Base-by-base conservation (phyloP, 352 stramenopile species). In the Phytophthora macrochlamydospora region DNA sequence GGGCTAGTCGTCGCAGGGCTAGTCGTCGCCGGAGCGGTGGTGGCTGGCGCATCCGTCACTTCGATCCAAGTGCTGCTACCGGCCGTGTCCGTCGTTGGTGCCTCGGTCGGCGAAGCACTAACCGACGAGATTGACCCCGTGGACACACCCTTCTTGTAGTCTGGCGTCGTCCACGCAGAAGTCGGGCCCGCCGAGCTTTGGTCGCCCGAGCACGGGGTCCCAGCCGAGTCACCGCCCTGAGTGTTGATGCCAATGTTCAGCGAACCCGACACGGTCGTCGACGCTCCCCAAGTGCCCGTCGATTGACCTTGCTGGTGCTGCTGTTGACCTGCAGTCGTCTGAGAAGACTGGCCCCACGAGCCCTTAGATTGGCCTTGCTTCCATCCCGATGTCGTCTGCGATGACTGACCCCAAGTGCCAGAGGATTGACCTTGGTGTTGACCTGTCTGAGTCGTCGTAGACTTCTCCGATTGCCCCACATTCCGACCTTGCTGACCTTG, bases 111-210 rank as follows among this genome's bases (percentile, higher is more conserved):
- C 24, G 29, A 33, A 24, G 52, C 42, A 44, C 30, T 32, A 32
- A 55, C 33, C 3, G 59, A 67, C 9, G 61, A 60, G 2, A 53
- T n/a, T 11, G 49, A 65, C 1, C 43, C 38, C 3, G 45, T 31
- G 9, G 28, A 46, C 40, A 70, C 55, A 5, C 62, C 56, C 31
- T 65, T 56, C 50, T 70, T 65, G 33, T 70, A 65, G 35, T 61
- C 62, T 31, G 55, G 32, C 3, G 28, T 56, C 3, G 50, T 42
- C 49, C 45, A 63, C 37, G 37, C 48, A 8, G 54, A 54, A 14
- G 57, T 56, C 37, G 56, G 38, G 18, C 51, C 52, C 6, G 63
- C 59, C 2, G 51, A 53, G 14, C 48, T 71, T 9, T 59, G 43
- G 59, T 56, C 51, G 28, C 59, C 33, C 12, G 59, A 59, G 33